Base-by-base conservation (phyloP, 2,329 filamentous ascomycete genomes). In the Alternaria sp. region DNA sequence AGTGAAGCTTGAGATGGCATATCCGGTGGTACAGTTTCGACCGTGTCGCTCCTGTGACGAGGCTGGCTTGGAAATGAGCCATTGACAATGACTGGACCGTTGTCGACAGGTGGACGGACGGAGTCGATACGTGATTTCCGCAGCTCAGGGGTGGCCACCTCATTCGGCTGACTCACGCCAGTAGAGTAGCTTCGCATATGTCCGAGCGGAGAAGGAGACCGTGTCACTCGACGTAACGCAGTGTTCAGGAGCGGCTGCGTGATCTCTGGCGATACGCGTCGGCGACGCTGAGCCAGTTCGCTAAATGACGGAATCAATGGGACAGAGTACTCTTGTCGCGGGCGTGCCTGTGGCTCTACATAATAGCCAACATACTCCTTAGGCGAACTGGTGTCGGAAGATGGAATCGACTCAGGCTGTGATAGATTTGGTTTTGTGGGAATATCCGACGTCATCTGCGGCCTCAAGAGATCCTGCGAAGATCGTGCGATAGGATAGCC, bases 361-460 rank as follows among this genome's bases (percentile, higher is more conserved):
- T 82, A 83, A 68, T 86, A 86, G 4, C 83, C 83, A 12, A 84
- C 77, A 66, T 85, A 85, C 62, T 86, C 83, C 68, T 85, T 85
- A 1, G 83, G 82, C 52, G 81, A 79, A 11, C 78, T 77, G 57
- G 75, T 77, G 13, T 79, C 72, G 6, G 70, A 63, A 13, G 68
- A 63, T 19, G 57, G 59, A 2, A 61, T 64, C 9, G 71, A 63
- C 43, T 79, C 74, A 5, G 66, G 64, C 54, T 67, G 70, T 8
- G 59, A 63, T 8, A 66, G 58, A 13, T 59, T 51, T 43, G 74
- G 72, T 44, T 73, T 76, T 26, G 65, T 68, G 50, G 72, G 70
- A 2, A 65, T 54, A 7, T 76, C 74, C 11, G 69, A 59, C 6
- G 65, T 64, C 32, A 68, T 54, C 25, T 73, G 71, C 6, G 67